Percentiles rank a stretch among this genome's conserved stretches.
Conservation (phyloP, 1,139 yeast species). For the Wickerhamomyces sp. region DNA sequence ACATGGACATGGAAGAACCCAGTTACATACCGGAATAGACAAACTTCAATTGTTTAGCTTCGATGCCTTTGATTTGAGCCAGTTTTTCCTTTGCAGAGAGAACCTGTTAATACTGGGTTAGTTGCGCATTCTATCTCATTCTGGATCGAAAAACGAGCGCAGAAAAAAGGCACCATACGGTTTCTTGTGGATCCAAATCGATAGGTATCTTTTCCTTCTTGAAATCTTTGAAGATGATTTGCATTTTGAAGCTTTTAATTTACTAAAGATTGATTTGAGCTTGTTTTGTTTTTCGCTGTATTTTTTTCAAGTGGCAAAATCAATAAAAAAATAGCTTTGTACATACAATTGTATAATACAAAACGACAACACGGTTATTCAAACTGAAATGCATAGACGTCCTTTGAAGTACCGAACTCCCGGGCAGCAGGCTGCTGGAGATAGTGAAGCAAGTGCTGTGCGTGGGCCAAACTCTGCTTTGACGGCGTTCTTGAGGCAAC, state of each 20-base stretch:
- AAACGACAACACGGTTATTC: no score
- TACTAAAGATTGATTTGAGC: neutral
- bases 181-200: constrained; percentile 66
- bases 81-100: constrained; percentile 68
- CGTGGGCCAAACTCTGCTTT: constrained; percentile 78
- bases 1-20: no score
- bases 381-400: constrained; percentile 20
- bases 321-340: no score
- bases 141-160: neutral
- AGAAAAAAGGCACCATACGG: constrained; percentile 42
- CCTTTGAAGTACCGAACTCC: constrained; percentile 19
- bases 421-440: constrained; percentile 17
- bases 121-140: neutral
- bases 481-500: constrained; percentile 71
- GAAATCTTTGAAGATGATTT: constrained; percentile 82
- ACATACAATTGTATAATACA: no score
- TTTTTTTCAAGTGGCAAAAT: constrained; percentile 6
- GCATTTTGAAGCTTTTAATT: constrained; percentile 49
- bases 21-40: constrained; percentile 79
- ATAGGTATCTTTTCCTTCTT: constrained; percentile 84
- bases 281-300: neutral
- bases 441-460: constrained; percentile 37
- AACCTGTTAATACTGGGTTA: constrained; percentile 36
- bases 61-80: constrained; percentile 66
- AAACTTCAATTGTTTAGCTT: constrained; percentile 72